Conservation (phyloP, 495 filamentous ascomycete species). For the Tuber calosporum region DNA sequence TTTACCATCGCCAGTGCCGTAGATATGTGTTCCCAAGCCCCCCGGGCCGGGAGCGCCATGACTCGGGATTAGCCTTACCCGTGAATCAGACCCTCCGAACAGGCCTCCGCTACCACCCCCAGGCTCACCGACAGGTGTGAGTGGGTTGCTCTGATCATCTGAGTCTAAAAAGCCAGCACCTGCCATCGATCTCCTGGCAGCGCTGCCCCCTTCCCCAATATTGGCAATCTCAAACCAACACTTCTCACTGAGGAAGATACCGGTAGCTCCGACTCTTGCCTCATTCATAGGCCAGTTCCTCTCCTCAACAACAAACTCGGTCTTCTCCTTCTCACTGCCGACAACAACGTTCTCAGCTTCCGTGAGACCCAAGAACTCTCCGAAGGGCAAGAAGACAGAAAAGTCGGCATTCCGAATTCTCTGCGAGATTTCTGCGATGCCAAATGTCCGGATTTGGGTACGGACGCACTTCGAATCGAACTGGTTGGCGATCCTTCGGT, state of each 20-base stretch:
- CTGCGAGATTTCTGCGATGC: constrained; percentile 94
- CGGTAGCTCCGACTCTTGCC: constrained; percentile 81
- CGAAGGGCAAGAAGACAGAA: constrained; percentile 89
- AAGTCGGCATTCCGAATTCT: constrained; percentile 87
- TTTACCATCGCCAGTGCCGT: constrained; percentile 38
- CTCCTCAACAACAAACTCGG: constrained; percentile 78
- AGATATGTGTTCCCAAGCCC: constrained; percentile 40
- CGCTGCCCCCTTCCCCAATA: constrained; percentile 55
- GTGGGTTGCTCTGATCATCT: constrained; percentile 45
- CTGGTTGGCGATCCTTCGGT: constrained; percentile 93
- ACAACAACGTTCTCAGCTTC: constrained; percentile 76
- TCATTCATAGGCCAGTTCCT: constrained; percentile 88
- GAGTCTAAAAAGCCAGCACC: constrained; percentile 43
- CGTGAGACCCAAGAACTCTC: constrained; percentile 83
- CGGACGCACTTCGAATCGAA: constrained; percentile 98
- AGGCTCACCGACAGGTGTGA: constrained; percentile 41
- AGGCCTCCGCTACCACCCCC: constrained; percentile 28
- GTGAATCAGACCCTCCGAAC: constrained; percentile 44
- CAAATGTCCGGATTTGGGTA: constrained; percentile 87
- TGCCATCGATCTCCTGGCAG: constrained; percentile 50
- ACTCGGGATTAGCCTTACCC: constrained; percentile 46
- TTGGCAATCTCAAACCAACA: constrained; percentile 88
- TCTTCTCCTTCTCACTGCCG: constrained; percentile 87
- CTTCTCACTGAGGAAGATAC: constrained; percentile 88
- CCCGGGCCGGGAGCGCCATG: constrained; percentile 39